phyloP scores from a whole-genome alignment of 371 early-diverging fungal species.

The Mortierella sp. region DNA sequence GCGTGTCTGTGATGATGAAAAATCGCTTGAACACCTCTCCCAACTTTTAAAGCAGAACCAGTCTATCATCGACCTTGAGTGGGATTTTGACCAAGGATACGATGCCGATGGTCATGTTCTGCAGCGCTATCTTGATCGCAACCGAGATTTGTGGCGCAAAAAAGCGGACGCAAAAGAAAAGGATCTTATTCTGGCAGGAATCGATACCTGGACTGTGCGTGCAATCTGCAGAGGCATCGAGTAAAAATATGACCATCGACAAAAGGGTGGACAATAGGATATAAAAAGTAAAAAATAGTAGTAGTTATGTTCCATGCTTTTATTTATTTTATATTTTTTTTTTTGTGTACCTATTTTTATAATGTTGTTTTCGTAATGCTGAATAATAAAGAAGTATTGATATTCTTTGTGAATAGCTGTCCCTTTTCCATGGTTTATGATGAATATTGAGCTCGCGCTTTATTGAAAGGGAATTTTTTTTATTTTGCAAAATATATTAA shows the following conservation, averaged over 20 bases:
- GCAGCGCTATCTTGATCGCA: slow-evolving; percentile 37
- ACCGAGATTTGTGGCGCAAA: slow-evolving; percentile 43
- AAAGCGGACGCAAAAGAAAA: slow-evolving; percentile 15
- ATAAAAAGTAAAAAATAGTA: slow-evolving; percentile 3
- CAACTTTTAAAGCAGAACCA: slow-evolving; percentile 42
- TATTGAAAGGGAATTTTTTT: not conserved
- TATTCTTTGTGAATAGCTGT: not conserved
- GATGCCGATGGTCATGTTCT: slow-evolving; percentile 25
- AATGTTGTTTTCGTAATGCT: slow-evolving; percentile 7
- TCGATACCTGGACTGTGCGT: slow-evolving; percentile 29
- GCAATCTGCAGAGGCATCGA: slow-evolving; percentile 30
- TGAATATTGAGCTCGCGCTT: not conserved
- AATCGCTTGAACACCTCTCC: slow-evolving; percentile 27
- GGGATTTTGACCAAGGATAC: slow-evolving; percentile 37
- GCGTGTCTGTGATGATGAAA: slow-evolving; percentile 31
- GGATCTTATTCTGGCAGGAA: slow-evolving; percentile 28
- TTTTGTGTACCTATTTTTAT: not conserved
- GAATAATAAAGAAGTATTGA: not conserved
- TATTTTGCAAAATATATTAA: not conserved
- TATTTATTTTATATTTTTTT: slow-evolving; percentile 9
- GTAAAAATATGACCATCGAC: not conserved
- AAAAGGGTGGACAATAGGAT: not conserved
- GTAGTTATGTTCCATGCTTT: slow-evolving; percentile 8
- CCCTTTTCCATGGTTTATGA: not conserved
- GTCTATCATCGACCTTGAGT: slow-evolving; percentile 40